Conservation (phyloP, 148 eudicot genomes). For the Chenopodium quinoa region DNA sequence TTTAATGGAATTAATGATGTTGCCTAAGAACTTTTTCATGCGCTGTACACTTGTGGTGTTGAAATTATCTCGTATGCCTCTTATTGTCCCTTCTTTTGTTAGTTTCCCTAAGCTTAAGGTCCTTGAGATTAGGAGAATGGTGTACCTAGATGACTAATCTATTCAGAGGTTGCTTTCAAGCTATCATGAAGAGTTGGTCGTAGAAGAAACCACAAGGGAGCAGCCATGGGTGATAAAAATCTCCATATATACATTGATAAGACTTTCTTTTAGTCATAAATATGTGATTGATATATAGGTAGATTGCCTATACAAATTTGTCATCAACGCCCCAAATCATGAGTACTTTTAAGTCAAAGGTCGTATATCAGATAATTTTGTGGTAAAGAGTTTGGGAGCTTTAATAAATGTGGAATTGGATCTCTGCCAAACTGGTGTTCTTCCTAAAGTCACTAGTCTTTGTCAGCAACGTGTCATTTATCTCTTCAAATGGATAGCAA, state of each 20-base stretch:
- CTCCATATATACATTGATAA: conserved; percentile 14
- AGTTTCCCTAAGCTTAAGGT: conserved; percentile 25
- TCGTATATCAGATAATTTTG: conserved; percentile 27
- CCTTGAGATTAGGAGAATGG: conserved; percentile 24
- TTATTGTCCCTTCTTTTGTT: conserved; percentile 22
- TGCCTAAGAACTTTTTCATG: conserved; percentile 22
- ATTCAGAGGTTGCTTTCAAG: conserved; percentile 24
- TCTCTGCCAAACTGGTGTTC: conserved; percentile 16
- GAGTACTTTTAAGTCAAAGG: conserved; percentile 29
- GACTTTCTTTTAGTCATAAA: conserved; percentile 19
- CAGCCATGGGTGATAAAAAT: conserved; percentile 21
- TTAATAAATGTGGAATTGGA: conserved; percentile 20
- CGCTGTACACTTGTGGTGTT: conserved; percentile 15
- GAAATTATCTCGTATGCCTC: conserved; percentile 30
- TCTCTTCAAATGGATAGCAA: conserved; percentile 23
- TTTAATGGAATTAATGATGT: neutral
- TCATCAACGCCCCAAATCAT: conserved; percentile 27
- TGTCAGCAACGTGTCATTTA: conserved; percentile 16
- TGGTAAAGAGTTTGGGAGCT: conserved; percentile 11
- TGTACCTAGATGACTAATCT: conserved; percentile 13
- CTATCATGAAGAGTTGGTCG: conserved; percentile 25
- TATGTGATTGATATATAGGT: conserved; percentile 20
- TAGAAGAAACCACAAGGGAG: conserved; percentile 28
- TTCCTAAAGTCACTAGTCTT: neutral
- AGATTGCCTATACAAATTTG: conserved; percentile 23